Conservation (phyloP, 345 rosid genomes). For the Gynandropsis gynandra region DNA sequence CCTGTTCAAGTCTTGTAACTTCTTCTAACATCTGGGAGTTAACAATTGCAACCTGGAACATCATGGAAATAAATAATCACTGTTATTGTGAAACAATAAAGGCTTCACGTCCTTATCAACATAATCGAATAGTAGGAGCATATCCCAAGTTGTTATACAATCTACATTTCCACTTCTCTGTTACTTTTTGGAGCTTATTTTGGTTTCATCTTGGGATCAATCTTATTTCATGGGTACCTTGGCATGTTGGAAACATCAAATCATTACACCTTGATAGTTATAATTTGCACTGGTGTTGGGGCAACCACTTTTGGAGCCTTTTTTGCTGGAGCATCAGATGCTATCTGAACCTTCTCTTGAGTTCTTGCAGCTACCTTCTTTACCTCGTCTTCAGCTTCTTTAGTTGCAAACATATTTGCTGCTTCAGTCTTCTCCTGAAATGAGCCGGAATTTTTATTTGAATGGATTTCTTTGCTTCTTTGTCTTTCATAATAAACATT, state of each 20-base stretch:
- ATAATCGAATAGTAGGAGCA: too few relatives aligned
- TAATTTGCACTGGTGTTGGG: constrained; percentile 89
- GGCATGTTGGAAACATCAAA: constrained; percentile 4
- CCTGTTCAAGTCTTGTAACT: constrained; percentile 96
- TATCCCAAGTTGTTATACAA: too few relatives aligned
- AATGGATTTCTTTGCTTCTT: constrained; percentile 91
- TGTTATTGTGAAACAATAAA: constrained; percentile 20
- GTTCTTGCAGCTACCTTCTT: constrained; percentile 62
- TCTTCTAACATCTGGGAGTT: constrained; percentile 98
- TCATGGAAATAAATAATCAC: constrained; percentile 16
- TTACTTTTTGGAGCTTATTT: too few relatives aligned
- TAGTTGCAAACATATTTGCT: too few relatives aligned
- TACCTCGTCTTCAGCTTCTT: too few relatives aligned
- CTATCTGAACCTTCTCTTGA: constrained; percentile 52
- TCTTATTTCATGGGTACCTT: too few relatives aligned
- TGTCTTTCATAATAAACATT: constrained; percentile 8
- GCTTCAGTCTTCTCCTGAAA: too few relatives aligned
- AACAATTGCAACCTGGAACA: constrained; percentile 89
- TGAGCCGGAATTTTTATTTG: too few relatives aligned
- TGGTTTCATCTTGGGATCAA: too few relatives aligned
- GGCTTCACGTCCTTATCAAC: too few relatives aligned
- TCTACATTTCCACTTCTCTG: too few relatives aligned
- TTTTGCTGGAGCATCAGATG: constrained; percentile 45
- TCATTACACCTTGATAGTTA: constrained; percentile 78
- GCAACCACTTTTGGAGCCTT: constrained; percentile 68